These are phyloP conservation scores for Pichia sp. DNA, from an alignment of 1,139 yeast species.

Conservation along the genomic window DNA sequence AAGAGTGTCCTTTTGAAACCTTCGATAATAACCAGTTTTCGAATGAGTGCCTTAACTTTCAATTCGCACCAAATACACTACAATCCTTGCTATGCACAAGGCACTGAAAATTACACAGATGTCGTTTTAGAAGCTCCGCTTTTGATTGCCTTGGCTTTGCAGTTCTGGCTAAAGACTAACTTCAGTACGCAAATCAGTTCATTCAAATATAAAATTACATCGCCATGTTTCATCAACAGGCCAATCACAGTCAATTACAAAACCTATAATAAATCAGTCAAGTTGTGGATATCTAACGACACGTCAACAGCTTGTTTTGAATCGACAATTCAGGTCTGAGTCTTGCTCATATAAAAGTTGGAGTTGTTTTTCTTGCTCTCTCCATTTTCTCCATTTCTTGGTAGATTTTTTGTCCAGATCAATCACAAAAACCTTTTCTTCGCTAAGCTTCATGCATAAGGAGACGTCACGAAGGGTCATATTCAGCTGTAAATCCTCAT, in stretches of 20 bases:
- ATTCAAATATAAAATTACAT: conserved; percentile 29
- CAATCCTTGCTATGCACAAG: conserved; percentile 50
- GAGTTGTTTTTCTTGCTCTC: conserved; percentile 24
- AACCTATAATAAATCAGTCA: neutral
- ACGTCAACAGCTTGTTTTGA: conserved; percentile 11
- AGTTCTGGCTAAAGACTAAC: conserved; percentile 39
- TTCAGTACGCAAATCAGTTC: neutral
- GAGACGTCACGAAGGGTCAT: conserved; percentile 61
- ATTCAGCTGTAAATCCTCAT: conserved; percentile 41
- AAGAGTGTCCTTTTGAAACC: conserved; percentile 21
- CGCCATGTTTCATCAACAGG: conserved; percentile 30
- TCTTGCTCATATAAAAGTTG: conserved; percentile 15
- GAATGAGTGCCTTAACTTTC: conserved; percentile 71
- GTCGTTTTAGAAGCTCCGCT: conserved; percentile 82
- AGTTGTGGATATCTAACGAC: conserved; percentile 17
- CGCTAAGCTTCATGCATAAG: conserved; percentile 39
- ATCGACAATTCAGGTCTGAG: conserved; percentile 15
- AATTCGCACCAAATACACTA: conserved; percentile 84
- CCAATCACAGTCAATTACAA: conserved; percentile 12
- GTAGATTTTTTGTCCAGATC: conserved; percentile 39
- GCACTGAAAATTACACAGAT: conserved; percentile 56
- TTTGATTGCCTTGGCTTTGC: conserved; percentile 54
- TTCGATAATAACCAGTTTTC: conserved; percentile 33
- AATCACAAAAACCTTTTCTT: conserved; percentile 35
- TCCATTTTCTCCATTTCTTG: conserved; percentile 30